Conservation (phyloP, 331 rosid species). For the Acacia concinna region DNA sequence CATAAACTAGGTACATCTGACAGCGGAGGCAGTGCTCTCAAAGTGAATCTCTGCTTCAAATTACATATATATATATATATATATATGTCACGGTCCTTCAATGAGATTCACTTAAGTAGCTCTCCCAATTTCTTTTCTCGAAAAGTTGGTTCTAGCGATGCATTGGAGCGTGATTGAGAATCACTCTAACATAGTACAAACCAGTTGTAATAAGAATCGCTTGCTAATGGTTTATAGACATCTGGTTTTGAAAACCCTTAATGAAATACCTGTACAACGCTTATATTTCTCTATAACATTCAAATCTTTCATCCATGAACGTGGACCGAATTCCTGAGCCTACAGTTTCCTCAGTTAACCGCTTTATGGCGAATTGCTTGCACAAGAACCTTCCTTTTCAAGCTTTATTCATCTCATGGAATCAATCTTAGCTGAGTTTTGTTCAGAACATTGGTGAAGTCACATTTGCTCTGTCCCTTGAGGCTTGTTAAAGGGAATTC, state of each 20-base stretch:
- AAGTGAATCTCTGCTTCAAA: background rate
- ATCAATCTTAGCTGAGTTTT: slow-evolving; percentile 39
- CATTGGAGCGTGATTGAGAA: background rate
- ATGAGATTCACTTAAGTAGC: too few relatives aligned
- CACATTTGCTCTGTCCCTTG: slow-evolving; percentile 57
- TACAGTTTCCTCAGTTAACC: slow-evolving; percentile 45
- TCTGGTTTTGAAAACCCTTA: slow-evolving; percentile 36
- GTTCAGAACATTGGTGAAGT: slow-evolving; percentile 46
- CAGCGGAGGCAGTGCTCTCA: background rate
- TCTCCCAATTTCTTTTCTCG: background rate
- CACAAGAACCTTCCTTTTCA: slow-evolving; percentile 42
- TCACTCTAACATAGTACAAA: background rate
- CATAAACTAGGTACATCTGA: too few relatives aligned
- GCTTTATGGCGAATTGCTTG: slow-evolving; percentile 46
- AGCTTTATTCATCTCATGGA: slow-evolving; percentile 54
- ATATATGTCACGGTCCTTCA: too few relatives aligned
- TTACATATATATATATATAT: too few relatives aligned
- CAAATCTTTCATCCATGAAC: slow-evolving; percentile 45
- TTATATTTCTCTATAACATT: background rate
- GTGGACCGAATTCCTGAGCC: slow-evolving; percentile 50
- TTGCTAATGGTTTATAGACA: slow-evolving; percentile 51
- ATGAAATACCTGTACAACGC: slow-evolving; percentile 24
- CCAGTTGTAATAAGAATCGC: background rate
- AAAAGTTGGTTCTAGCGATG: background rate
- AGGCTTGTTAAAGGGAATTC: slow-evolving; percentile 67